Evolutionary conservation across 768 basidiomycete species (phyloP).

Genomic region (Amanita inopinata): DNA sequence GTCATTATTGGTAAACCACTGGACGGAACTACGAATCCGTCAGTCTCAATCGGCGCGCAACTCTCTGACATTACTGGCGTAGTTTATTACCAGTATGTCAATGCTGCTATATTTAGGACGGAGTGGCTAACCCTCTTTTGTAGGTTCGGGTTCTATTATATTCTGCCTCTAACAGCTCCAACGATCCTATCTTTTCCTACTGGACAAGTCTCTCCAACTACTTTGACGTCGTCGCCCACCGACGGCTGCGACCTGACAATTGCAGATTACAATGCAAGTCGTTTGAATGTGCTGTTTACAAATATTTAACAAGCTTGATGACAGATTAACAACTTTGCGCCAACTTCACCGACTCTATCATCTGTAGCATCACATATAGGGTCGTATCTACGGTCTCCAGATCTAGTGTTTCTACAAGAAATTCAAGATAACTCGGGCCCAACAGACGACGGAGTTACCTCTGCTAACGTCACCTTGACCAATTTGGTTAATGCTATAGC

Average conservation of each 20-base stretch:
- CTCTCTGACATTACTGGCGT: constrained; percentile 46
- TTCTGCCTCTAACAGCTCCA: constrained; percentile 49
- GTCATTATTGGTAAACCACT: constrained; percentile 45
- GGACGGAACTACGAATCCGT: constrained; percentile 43
- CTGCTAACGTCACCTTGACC: constrained; percentile 41
- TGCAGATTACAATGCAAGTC: constrained; percentile 50
- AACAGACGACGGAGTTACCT: constrained; percentile 42
- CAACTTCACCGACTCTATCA: constrained; percentile 36
- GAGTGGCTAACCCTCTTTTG: not conserved
- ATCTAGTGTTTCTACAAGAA: constrained; percentile 56
- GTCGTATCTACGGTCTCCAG: constrained; percentile 37
- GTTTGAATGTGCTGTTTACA: not conserved
- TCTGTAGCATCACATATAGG: constrained; percentile 45
- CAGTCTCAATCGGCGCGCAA: constrained; percentile 33
- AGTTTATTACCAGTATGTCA: constrained; percentile 40
- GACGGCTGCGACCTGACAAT: constrained; percentile 39
- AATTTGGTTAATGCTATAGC: constrained; percentile 41
- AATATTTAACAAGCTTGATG: not conserved
- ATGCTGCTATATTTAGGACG: not conserved
- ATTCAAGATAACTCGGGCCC: constrained; percentile 51
- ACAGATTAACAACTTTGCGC: constrained; percentile 49
- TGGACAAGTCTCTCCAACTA: constrained; percentile 27
- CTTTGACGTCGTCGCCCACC: constrained; percentile 24
- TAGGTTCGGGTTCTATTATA: constrained; percentile 44
- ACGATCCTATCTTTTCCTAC: constrained; percentile 30